These are phyloP conservation scores for Coniochaeta hoffmannii DNA, from an alignment of 2,329 filamentous ascomycete species.

Conservation along the genomic window DNA sequence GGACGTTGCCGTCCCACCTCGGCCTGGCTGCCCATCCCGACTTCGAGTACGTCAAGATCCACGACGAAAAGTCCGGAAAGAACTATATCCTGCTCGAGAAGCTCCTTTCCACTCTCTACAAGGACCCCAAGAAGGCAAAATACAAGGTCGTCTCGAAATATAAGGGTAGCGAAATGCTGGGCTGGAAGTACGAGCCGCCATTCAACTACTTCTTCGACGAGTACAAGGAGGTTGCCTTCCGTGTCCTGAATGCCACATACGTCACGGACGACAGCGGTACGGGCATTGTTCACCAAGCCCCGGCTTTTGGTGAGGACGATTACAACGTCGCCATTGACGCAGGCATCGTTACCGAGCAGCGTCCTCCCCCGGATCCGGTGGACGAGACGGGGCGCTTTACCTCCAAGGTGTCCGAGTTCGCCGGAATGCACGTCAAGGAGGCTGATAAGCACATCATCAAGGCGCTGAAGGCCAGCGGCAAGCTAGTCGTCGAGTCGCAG, in stretches of 20 bases:
- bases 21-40: conserved; percentile 66
- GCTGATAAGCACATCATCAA: conserved; percentile 90
- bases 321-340: conserved; percentile 73
- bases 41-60: conserved; percentile 78
- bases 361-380: conserved; percentile 84
- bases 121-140: conserved; percentile 92
- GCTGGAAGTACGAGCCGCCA: conserved; percentile 81
- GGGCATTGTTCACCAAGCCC: conserved; percentile 88
- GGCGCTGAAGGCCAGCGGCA: conserved; percentile 67
- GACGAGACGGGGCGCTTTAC: conserved; percentile 78
- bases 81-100: conserved; percentile 81
- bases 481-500: conserved; percentile 77
- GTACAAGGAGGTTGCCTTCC: conserved; percentile 79
- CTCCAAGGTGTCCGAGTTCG: conserved; percentile 69
- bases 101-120: conserved; percentile 76
- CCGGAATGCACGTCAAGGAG: conserved; percentile 80
- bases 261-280: conserved; percentile 87
- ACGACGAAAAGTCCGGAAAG: conserved; percentile 74
- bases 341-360: conserved; percentile 69
- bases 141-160: conserved; percentile 75
- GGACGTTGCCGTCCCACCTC: conserved; percentile 74
- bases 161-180: conserved; percentile 76
- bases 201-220: conserved; percentile 88
- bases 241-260: conserved; percentile 74
- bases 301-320: conserved; percentile 94